Percentiles rank a stretch among this genome's conserved stretches.
Conservation (phyloP, 2,329 filamentous ascomycete species). For the Aspergillus sp. region DNA sequence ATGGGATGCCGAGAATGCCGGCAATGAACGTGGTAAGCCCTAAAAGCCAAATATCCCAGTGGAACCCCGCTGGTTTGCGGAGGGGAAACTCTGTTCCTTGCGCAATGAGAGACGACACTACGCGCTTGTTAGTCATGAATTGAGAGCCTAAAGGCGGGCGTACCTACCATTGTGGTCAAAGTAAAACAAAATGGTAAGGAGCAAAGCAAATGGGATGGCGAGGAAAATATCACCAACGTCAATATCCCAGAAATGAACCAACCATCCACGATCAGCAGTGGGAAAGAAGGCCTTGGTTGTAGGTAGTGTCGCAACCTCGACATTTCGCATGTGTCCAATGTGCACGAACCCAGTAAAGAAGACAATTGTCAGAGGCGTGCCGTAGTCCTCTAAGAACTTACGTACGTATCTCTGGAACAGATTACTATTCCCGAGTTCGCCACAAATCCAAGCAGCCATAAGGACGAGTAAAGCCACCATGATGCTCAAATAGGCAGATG, state of each 20-base stretch:
- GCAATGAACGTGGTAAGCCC: slow-evolving; percentile 77
- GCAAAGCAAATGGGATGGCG: slow-evolving; percentile 82
- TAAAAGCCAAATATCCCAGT: slow-evolving; percentile 83
- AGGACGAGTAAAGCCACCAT: slow-evolving; percentile 77
- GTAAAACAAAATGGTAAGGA: slow-evolving; percentile 84
- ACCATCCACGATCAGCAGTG: slow-evolving; percentile 73
- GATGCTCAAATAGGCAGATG: slow-evolving; percentile 76
- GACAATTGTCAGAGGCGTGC: slow-evolving; percentile 78
- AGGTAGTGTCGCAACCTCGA: slow-evolving; percentile 72
- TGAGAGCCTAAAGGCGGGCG: slow-evolving; percentile 21
- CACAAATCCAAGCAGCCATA: slow-evolving; percentile 74
- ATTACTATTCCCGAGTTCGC: slow-evolving; percentile 69
- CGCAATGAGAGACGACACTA: slow-evolving; percentile 79
- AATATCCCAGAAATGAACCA: slow-evolving; percentile 82
- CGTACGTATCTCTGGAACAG: slow-evolving; percentile 76
- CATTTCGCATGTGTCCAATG: slow-evolving; percentile 76
- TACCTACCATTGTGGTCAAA: slow-evolving; percentile 89
- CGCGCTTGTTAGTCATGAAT: neutral
- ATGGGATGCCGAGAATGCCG: slow-evolving; percentile 76
- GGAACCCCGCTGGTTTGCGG: slow-evolving; percentile 79
- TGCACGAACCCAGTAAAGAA: slow-evolving; percentile 93
- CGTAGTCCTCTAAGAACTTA: slow-evolving; percentile 87
- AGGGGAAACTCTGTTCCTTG: slow-evolving; percentile 84
- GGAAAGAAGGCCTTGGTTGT: slow-evolving; percentile 79
- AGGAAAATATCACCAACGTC: slow-evolving; percentile 74